Percentiles rank a stretch among this genome's conserved stretches.
Conservation (phyloP, 129 eudicot genomes). For the Artemisia argyi region DNA sequence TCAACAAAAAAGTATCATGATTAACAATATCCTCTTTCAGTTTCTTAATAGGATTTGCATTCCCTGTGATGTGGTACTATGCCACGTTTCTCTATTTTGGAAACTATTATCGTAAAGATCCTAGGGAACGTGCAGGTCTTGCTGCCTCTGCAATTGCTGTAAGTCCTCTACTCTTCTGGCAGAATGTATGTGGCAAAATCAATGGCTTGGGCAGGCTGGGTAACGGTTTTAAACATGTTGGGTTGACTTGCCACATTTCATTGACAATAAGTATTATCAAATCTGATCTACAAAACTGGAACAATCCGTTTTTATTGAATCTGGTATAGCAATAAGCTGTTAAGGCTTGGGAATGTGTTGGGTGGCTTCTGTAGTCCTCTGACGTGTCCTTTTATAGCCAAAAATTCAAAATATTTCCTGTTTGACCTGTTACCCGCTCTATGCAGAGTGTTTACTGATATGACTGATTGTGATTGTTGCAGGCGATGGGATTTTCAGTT, state of each 20-base stretch:
- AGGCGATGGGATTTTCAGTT: slow-evolving; percentile 86
- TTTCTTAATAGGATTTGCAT: slow-evolving; percentile 68
- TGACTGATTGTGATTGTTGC: slow-evolving; percentile 39
- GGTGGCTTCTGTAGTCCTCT: too few relatives aligned
- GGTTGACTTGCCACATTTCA: neutral
- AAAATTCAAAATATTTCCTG: too few relatives aligned
- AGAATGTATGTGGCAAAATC: neutral
- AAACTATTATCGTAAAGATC: slow-evolving; percentile 93
- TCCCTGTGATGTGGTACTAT: slow-evolving; percentile 88
- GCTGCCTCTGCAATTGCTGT: slow-evolving; percentile 98
- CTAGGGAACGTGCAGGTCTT: slow-evolving; percentile 98
- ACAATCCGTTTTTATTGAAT: neutral
- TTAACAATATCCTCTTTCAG: slow-evolving; percentile 32
- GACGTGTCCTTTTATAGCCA: too few relatives aligned
- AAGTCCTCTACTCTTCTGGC: slow-evolving; percentile 20
- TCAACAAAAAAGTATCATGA: neutral
- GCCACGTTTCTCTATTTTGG: slow-evolving; percentile 84
- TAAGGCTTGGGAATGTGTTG: too few relatives aligned
- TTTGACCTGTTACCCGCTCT: neutral
- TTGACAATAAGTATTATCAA: neutral
- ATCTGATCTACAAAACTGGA: neutral
- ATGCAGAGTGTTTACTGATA: slow-evolving; percentile 9
- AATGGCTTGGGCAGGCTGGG: neutral
- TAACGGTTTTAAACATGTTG: neutral
- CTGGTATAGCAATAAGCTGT: neutral